These are phyloP conservation scores for Drosera spatulata DNA, from an alignment of 179 eudicot species.

Conservation along the genomic window DNA sequence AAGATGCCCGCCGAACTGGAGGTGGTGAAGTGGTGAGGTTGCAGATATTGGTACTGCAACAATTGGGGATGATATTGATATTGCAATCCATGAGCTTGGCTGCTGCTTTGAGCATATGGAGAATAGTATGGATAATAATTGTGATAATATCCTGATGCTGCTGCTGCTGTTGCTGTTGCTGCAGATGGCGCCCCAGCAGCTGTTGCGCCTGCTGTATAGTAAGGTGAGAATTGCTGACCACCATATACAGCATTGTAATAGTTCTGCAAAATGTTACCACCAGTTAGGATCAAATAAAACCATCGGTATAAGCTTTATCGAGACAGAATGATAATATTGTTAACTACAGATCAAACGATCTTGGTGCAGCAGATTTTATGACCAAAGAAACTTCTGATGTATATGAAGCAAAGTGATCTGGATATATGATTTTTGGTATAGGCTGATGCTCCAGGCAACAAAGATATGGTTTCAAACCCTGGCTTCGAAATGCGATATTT, in stretches of 20 bases:
- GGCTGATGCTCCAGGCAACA: no score
- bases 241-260: slow-evolving; percentile 33
- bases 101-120: slow-evolving; percentile 33
- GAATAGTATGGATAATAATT: slow-evolving; percentile 31
- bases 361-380: no score
- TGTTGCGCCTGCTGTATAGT: slow-evolving; percentile 16
- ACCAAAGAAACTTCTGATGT: no score
- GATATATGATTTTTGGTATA: no score
- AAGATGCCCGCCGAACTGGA: slow-evolving; percentile 21
- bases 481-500: no score
- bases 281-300: neutral
- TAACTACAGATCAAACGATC: no score
- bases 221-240: slow-evolving; percentile 33
- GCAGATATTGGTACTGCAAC: slow-evolving; percentile 36
- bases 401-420: no score
- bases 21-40: slow-evolving; percentile 23
- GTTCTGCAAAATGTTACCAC: slow-evolving; percentile 18
- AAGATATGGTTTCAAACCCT: no score
- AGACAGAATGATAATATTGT: neutral
- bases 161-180: slow-evolving; percentile 20
- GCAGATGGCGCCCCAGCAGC: no score
- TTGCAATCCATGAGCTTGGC: slow-evolving; percentile 27
- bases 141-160: slow-evolving; percentile 27
- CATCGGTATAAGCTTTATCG: neutral
- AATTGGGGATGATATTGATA: slow-evolving; percentile 31